Base-by-base conservation (phyloP, 805 yeast species). In the Lachancea sp. region DNA sequence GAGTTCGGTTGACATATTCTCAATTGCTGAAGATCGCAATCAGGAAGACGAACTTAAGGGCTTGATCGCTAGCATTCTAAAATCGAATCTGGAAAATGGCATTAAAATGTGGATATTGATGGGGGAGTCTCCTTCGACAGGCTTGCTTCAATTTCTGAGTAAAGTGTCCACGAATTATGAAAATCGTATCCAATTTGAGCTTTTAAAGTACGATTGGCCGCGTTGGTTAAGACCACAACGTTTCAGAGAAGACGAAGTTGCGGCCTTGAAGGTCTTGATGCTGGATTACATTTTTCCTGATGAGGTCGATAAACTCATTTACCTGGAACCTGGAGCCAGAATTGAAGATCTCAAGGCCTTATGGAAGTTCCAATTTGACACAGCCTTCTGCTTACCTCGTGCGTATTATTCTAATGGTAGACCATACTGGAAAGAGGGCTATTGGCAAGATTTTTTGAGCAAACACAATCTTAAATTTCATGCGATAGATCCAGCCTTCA, bases 131-230 rank as follows among this genome's bases (percentile, higher is more conserved):
- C 36, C 42, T 13, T 30, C 42, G 8, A 4, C 29, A 9, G 34
- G 9, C 13, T 40, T 40, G 10, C 6, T 6, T 17, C 10, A 30
- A 25, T 74, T 78, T 40, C 58, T 87, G n/a, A 85, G 87, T 8
- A 18, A 15, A 3, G 41, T 58, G 11, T 53, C 51, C 40, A 18
- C 30, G 13, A 26, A 35, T 2, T 22, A 47, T 4, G 40, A 36
- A 18, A 31, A 54, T 49, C 1, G 36, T 31, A 7, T 50, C 58
- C 7, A 19, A 16, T 85, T 81, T 57, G 91, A 88, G 55, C 64
- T 88, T 37, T 71, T 93, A n/a, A 78, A 84, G 1, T 91, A 85
- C 62, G 82, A 84, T 50, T 91, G 99, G 99, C 99, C 99, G 12
- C 62, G 70, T 9, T 91, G 97, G 95, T 69, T 91, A 17, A 74